A percentile compares a stretch with the other conserved stretches of the same genome.
Evolutionary conservation across 2,329 filamentous ascomycete species (phyloP).

Genomic region (Colletotrichum tropicale): DNA sequence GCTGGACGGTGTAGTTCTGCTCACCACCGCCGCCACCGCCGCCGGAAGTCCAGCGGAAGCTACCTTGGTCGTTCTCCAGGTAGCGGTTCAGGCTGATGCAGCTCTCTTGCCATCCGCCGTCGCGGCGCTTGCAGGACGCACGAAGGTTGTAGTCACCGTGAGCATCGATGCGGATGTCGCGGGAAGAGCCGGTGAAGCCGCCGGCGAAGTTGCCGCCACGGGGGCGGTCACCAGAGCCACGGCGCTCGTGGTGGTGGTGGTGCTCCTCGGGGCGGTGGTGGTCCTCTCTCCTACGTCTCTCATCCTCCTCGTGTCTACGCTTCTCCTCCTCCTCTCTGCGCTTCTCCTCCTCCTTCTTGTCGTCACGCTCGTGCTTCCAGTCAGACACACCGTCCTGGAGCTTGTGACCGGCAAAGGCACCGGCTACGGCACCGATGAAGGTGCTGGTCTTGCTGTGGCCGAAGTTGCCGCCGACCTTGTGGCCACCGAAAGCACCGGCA

Average conservation of each 20-base stretch:
- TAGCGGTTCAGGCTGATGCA: conserved; percentile 38
- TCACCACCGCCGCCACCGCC: conserved; percentile 24
- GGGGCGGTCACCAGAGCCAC: conserved; percentile 18
- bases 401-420: conserved; percentile 46
- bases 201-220: conserved; percentile 33
- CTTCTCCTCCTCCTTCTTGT: conserved; percentile 39
- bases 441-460: conserved; percentile 40
- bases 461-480: conserved; percentile 43
- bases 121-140: conserved; percentile 35
- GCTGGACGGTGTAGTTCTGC: conserved; percentile 39
- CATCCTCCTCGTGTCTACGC: conserved; percentile 29
- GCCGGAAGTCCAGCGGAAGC: conserved; percentile 37
- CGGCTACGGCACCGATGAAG: conserved; percentile 42
- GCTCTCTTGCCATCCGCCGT: conserved; percentile 36
- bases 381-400: conserved; percentile 42
- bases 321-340: conserved; percentile 10
- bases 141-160: conserved; percentile 36
- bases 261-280: conserved; percentile 13
- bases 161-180: conserved; percentile 37
- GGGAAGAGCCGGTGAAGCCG: conserved; percentile 31
- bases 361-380: conserved; percentile 42
- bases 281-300: conserved; percentile 21
- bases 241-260: conserved; percentile 11
- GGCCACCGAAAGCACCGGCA: conserved; percentile 43
- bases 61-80: conserved; percentile 39